These are phyloP conservation scores for Clonostachys chloroleuca DNA, from an alignment of 2,329 filamentous ascomycete species.

Conservation along the genomic window DNA sequence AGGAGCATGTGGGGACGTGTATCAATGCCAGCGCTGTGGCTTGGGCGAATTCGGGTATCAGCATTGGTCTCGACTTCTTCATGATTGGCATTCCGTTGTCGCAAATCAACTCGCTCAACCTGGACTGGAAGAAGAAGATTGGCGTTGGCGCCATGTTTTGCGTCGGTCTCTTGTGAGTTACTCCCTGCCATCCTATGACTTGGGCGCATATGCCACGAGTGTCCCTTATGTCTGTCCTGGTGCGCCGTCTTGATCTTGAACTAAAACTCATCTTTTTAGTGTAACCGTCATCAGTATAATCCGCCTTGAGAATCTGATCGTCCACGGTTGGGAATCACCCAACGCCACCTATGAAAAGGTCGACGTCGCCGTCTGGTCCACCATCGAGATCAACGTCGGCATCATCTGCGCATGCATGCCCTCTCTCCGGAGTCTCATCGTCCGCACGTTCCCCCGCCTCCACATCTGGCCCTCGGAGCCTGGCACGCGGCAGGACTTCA, in stretches of 20 bases:
- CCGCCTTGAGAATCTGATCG: conserved; percentile 24
- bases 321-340: conserved; percentile 15
- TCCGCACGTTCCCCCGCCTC: conserved; percentile 22
- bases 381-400: conserved; percentile 30
- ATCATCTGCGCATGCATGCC: conserved; percentile 33
- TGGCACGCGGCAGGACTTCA: neutral
- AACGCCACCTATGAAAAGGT: conserved; percentile 29
- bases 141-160: conserved; percentile 46
- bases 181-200: neutral
- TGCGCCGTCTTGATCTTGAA: neutral
- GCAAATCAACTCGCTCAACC: conserved; percentile 31
- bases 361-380: conserved; percentile 27
- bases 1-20: conserved; percentile 39
- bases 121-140: conserved; percentile 43
- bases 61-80: conserved; percentile 46
- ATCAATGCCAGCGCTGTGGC: conserved; percentile 41
- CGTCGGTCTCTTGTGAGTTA: conserved; percentile 38
- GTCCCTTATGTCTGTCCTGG: accelerated
- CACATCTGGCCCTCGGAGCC: conserved; percentile 5
- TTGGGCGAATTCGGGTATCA: conserved; percentile 47
- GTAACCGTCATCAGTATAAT: conserved; percentile 31
- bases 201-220: conserved; percentile 1
- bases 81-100: conserved; percentile 46
- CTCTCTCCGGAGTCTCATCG: conserved; percentile 22
- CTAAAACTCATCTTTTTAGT: conserved; percentile 7